Base-by-base conservation (phyloP, 2,329 filamentous ascomycete genomes). In the Ophioceras dolichostomum region DNA sequence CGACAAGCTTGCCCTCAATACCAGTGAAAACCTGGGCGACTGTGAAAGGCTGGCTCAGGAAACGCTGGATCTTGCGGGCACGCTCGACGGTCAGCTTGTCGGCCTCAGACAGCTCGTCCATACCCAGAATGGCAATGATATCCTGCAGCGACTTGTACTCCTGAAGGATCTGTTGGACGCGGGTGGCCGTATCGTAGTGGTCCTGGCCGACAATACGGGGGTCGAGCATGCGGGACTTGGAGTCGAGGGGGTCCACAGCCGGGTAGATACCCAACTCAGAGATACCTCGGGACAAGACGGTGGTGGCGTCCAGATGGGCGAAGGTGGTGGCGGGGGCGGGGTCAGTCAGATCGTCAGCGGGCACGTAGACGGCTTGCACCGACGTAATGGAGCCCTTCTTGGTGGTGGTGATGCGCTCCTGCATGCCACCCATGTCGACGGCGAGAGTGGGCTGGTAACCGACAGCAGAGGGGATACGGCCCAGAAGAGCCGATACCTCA, bases 141-240 rank as follows among this genome's bases (percentile, higher is more conserved):
- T 98, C 91, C 75, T 98, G 91, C 52, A 98, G 86, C 49, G 89
- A 96, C 84, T 96, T 96, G 84, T 98, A 98, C 77, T 96, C 91
- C 73, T 98, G 91, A 63, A 98, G 82, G 70, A 95, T 96, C 73
- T 94, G 87, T 76, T 98, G 91, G 60, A 98, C 91, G 56, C 81
- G 81, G 64, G 83, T 84, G 64, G 91, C 91, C 56, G 79, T 89
- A 46, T 87, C 65, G 81, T 98, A 98, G 78, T 98, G 91, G 46
- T 98, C 91, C 60, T 96, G 75, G 65, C 91, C 91, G 58, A 98
- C 83, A 60, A 98, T 79, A 84, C 91, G 88, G 68, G 91, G 86
- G 73, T 96, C 91, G 60, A 98, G 76, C 83, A 98, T 95, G 79
- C 91, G 88, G 51, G 88, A 96, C 73, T 94, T 95, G 64, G 88